A percentile compares a stretch with the other conserved stretches of the same genome.
phyloP scores from a whole-genome alignment of 2,329 filamentous ascomycete genomes.

The Fusarium piperis region DNA sequence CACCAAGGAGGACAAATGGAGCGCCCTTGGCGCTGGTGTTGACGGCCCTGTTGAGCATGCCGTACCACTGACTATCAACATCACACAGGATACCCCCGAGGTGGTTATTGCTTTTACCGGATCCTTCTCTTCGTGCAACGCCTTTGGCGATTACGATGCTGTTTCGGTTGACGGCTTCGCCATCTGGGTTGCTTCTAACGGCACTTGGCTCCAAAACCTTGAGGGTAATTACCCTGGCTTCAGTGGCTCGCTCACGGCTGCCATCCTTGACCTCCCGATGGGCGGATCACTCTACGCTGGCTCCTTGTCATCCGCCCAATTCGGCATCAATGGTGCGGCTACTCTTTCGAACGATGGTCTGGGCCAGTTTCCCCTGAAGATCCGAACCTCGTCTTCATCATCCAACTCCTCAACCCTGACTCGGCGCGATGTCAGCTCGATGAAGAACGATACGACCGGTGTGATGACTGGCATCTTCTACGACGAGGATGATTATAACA shows the following conservation, averaged over 20 bases:
- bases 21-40: conserved; percentile 83
- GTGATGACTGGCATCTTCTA: conserved; percentile 86
- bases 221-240: conserved; percentile 71
- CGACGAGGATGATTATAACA: conserved; percentile 73
- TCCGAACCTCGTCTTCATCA: conserved; percentile 48
- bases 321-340: conserved; percentile 77
- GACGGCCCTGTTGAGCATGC: conserved; percentile 80
- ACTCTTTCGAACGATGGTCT: conserved; percentile 67
- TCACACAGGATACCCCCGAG: conserved; percentile 74
- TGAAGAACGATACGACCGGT: conserved; percentile 63
- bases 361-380: conserved; percentile 66
- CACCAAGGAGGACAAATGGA: conserved; percentile 74
- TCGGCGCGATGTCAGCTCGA: conserved; percentile 58
- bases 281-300: conserved; percentile 80
- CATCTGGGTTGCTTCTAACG: conserved; percentile 86
- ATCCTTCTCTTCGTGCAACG: conserved; percentile 77
- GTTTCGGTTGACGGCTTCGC: conserved; percentile 79
- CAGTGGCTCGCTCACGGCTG: conserved; percentile 76
- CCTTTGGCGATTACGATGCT: conserved; percentile 70
- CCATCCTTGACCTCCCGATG: conserved; percentile 70
- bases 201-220: conserved; percentile 89
- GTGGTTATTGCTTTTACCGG: conserved; percentile 83
- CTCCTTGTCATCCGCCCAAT: conserved; percentile 79
- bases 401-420: conserved; percentile 50
- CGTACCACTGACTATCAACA: conserved; percentile 81